Base-by-base conservation (phyloP, 1,284 basidiomycete genomes). In the Rhodotorula mucilaginosa region DNA sequence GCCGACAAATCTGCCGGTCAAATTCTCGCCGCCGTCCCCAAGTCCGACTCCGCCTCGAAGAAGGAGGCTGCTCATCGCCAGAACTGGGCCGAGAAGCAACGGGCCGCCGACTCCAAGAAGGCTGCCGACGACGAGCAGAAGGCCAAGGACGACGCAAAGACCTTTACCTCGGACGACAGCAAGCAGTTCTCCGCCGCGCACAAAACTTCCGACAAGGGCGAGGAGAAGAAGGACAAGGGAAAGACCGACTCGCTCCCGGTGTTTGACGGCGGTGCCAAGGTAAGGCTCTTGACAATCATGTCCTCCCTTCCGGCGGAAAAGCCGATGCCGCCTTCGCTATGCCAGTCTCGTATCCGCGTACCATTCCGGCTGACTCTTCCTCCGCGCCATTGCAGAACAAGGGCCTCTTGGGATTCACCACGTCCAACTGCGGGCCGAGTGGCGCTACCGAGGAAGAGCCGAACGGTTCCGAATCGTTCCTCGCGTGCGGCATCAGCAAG, bases 401-500 rank as follows among this genome's bases (percentile, higher is more conserved):
- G 48, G 34, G 52, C 29, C 65, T 76, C 47, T 49, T 73, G 48
- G 74, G 74, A 3, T 73, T 60, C 71, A 18, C 13, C 5, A 18
- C 66, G 29, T n/a, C 46, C 54, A 76, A 76, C 73, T 76, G 75
- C 54, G 75, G 75, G 3, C 8, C 68, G 8, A 68, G 65, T n/a
- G 71, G 68, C n/a, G 75, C 75, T 1, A 54, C 49, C n/a, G 63
- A 64, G 52, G 65, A 73, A 15, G 23, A 61, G 51, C 75, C 75
- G 15, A 76, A 76, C 74, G 75, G 75, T 16, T 26, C 71, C 51
- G 57, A 71, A 26, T 19, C 15, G 16, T 72, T 61, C 56, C 66
- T 78, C 31, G 74, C 74, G 59, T 76, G 73, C 64, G 77, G 77
- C 26, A 52, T 78, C 61, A 60, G 51, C 47, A 72, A 72, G 57